Evolutionary conservation across 306 rosid genomes (phyloP).

Genomic region (Pyrus betulifolia): DNA sequence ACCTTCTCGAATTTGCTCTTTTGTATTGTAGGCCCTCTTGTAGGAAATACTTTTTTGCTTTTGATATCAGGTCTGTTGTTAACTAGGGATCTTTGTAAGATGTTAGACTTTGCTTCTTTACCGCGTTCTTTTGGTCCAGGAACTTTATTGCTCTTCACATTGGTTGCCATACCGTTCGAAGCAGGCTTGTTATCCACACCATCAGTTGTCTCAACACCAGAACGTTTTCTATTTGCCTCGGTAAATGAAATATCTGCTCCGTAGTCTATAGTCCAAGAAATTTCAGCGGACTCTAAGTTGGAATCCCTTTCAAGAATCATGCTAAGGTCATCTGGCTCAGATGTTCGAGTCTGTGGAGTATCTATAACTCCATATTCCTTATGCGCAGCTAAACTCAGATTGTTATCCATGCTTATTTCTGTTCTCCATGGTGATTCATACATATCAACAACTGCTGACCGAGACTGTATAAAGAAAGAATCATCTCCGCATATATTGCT

Average conservation of each 20-base stretch:
- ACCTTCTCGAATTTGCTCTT: slow-evolving; percentile 63
- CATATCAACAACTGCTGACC: slow-evolving; percentile 20
- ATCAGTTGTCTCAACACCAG: slow-evolving; percentile 28
- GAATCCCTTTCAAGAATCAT: slow-evolving; percentile 33
- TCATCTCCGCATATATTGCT: slow-evolving; percentile 30
- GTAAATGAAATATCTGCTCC: slow-evolving; percentile 39
- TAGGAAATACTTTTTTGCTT: slow-evolving; percentile 10
- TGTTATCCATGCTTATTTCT: slow-evolving; percentile 30
- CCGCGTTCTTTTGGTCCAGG: slow-evolving; percentile 24
- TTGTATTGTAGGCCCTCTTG: slow-evolving; percentile 37
- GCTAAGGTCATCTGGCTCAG: slow-evolving; percentile 46
- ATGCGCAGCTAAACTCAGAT: slow-evolving; percentile 32
- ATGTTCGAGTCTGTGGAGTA: slow-evolving; percentile 10
- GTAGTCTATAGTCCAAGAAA: slow-evolving; percentile 39
- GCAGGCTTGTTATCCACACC: slow-evolving; percentile 23
- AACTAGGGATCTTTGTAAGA: not conserved
- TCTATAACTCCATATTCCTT: slow-evolving; percentile 15
- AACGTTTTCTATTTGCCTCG: slow-evolving; percentile 27
- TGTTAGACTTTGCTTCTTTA: not conserved
- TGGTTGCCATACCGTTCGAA: slow-evolving; percentile 23
- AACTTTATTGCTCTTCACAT: slow-evolving; percentile 26
- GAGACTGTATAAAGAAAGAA: slow-evolving; percentile 58
- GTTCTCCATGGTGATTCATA: slow-evolving; percentile 43
- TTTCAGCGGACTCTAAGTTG: slow-evolving; percentile 21
- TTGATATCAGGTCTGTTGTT: slow-evolving; percentile 2